Conservation (phyloP, 441 rosid genomes). For the Populus hybrid region DNA sequence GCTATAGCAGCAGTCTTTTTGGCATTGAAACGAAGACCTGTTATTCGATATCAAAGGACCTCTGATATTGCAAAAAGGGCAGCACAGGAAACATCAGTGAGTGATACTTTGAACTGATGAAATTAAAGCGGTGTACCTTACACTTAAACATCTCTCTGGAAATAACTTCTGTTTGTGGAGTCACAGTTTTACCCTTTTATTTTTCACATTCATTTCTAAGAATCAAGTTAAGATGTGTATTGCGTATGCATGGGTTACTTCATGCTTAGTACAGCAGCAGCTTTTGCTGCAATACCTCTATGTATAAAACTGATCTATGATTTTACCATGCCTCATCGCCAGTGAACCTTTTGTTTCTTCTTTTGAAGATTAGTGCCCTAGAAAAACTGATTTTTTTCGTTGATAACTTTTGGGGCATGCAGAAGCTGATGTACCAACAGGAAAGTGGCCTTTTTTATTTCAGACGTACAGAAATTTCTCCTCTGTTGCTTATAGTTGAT, state of each 20-base stretch:
- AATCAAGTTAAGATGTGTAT: not conserved
- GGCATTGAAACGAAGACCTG: conserved; percentile 87
- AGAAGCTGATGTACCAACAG: conserved; percentile 97
- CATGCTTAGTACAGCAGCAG: not conserved
- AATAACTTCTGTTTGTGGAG: not conserved
- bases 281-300: too few relatives aligned
- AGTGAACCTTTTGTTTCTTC: too few relatives aligned
- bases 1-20: conserved; percentile 77
- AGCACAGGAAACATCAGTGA: conserved; percentile 91
- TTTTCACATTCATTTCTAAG: not conserved
- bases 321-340: too few relatives aligned
- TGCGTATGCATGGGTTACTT: not conserved
- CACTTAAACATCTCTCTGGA: not conserved
- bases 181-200: not conserved
- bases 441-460: conserved; percentile 94
- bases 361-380: not conserved
- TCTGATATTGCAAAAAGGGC: conserved; percentile 94
- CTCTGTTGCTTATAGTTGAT: conserved; percentile 74
- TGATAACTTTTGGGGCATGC: conserved; percentile 24
- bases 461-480: conserved; percentile 82
- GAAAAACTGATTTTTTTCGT: conserved; percentile 13
- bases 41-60: conserved; percentile 87
- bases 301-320: too few relatives aligned
- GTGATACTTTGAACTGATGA: conserved; percentile 23
- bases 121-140: not conserved